Evolutionary conservation across 805 yeast species (phyloP).

Genomic region (Sugiyamaella floridensis): DNA sequence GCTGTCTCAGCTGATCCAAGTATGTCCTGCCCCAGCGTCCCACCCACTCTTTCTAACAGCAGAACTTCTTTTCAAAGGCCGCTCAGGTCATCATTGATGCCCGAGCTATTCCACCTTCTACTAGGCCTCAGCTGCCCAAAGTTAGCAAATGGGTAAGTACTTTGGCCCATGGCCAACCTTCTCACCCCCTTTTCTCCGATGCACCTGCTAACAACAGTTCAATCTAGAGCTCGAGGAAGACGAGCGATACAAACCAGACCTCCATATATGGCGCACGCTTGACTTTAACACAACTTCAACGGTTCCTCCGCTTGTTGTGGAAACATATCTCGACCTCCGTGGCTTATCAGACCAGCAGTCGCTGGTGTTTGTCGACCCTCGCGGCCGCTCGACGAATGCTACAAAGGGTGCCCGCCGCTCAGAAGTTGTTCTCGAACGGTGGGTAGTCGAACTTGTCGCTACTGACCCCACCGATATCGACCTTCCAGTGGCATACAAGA

Average conservation of each 20-base stretch:
- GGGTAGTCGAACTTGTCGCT: slow-evolving; percentile 66
- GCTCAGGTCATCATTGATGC: slow-evolving; percentile 32
- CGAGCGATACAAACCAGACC: slow-evolving; percentile 44
- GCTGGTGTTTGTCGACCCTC: slow-evolving; percentile 49
- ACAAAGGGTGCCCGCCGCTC: slow-evolving; percentile 56
- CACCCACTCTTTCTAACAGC: slow-evolving; percentile 15
- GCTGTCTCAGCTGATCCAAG: slow-evolving; percentile 20
- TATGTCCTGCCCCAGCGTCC: slow-evolving; percentile 6
- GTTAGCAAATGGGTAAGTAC: slow-evolving; percentile 21
- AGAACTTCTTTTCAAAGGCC: slow-evolving; percentile 36
- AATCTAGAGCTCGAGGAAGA: slow-evolving; percentile 35
- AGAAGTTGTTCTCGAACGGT: slow-evolving; percentile 89
- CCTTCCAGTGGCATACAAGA: slow-evolving; percentile 63
- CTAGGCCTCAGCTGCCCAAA: slow-evolving; percentile 18
- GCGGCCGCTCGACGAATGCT: slow-evolving; percentile 41
- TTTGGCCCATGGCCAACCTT: too few species aligned
- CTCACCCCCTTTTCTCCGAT: slow-evolving; percentile 1
- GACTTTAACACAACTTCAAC: slow-evolving; percentile 18
- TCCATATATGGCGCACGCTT: slow-evolving; percentile 52
- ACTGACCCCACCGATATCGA: slow-evolving; percentile 33
- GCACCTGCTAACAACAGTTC: slow-evolving; percentile 31
- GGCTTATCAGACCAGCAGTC: slow-evolving; percentile 50
- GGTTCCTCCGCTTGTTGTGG: slow-evolving; percentile 81
- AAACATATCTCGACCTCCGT: slow-evolving; percentile 67
- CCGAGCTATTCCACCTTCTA: slow-evolving; percentile 23